Percentiles rank a stretch among this genome's conserved stretches.
Evolutionary conservation across 2,329 filamentous ascomycete genomes (phyloP).

Genomic region (Verticillium alfalfae): DNA sequence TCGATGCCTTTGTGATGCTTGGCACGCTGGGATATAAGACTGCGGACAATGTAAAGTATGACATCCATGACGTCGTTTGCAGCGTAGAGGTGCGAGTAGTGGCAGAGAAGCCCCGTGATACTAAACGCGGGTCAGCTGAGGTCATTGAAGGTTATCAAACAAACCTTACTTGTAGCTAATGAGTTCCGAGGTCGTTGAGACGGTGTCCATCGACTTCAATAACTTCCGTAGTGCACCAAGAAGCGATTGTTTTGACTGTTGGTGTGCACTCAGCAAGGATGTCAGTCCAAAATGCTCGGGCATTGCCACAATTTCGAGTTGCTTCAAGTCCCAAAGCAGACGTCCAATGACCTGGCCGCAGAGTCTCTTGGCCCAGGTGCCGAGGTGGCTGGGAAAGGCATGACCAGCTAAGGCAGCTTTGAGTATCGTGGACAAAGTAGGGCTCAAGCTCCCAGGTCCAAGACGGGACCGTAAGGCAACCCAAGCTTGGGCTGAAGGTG

Average conservation of each 20-base stretch:
- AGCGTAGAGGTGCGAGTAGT: slow-evolving; percentile 21
- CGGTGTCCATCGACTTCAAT: slow-evolving; percentile 12
- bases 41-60: slow-evolving; percentile 22
- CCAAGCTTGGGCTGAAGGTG: slow-evolving; percentile 19
- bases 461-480: slow-evolving; percentile 13
- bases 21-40: slow-evolving; percentile 12
- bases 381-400: not conserved
- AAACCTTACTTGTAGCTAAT: slow-evolving; percentile 21
- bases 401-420: slow-evolving; percentile 9
- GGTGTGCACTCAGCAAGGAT: slow-evolving; percentile 15
- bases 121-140: slow-evolving; percentile 10
- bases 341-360: slow-evolving; percentile 22
- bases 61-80: slow-evolving; percentile 20
- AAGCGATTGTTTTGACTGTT: slow-evolving; percentile 15
- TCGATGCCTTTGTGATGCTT: slow-evolving; percentile 11
- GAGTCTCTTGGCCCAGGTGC: slow-evolving; percentile 20
- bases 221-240: slow-evolving; percentile 11
- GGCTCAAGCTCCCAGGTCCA: slow-evolving; percentile 9
- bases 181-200: slow-evolving; percentile 16
- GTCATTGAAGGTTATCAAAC: not conserved
- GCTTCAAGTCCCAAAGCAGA: slow-evolving; percentile 22
- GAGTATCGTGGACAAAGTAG: slow-evolving; percentile 8
- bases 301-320: slow-evolving; percentile 19
- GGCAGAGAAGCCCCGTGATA: slow-evolving; percentile 18
- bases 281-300: slow-evolving; percentile 18